These are phyloP conservation scores for Aspergillus nidulans DNA, from an alignment of 495 filamentous ascomycete species.

Conservation along the genomic window DNA sequence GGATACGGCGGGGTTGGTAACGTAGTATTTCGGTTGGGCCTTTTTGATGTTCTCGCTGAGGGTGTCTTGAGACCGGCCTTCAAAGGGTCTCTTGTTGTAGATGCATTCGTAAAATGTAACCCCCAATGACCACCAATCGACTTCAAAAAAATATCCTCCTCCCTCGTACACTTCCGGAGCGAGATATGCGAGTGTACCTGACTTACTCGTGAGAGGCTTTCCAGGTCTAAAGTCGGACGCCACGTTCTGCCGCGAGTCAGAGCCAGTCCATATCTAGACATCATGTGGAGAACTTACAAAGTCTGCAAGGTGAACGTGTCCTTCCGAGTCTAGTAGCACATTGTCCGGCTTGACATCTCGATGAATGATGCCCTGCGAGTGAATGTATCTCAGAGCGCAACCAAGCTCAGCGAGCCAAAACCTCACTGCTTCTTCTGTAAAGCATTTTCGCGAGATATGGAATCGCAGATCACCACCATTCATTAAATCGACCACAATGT, in stretches of 20 bases:
- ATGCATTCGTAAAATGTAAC: constrained; percentile 99
- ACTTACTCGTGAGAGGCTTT: constrained; percentile 89
- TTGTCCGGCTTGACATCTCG: constrained; percentile 97
- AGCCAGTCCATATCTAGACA: background rate
- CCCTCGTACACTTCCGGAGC: constrained; percentile 94
- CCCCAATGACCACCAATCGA: constrained; percentile 98
- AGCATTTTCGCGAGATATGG: constrained; percentile 96
- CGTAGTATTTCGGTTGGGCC: constrained; percentile 77
- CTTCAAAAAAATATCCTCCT: constrained; percentile 76
- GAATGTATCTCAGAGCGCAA: constrained; percentile 88
- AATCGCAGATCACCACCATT: constrained; percentile 95
- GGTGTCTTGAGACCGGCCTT: constrained; percentile 75
- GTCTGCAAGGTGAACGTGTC: constrained; percentile 95
- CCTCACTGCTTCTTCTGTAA: constrained; percentile 92
- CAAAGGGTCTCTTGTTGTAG: constrained; percentile 97
- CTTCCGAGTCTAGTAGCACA: constrained; percentile 86
- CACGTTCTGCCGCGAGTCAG: constrained; percentile 66
- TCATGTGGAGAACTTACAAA: constrained; percentile 62
- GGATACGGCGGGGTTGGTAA: constrained; percentile 85
- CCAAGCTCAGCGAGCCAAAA: constrained; percentile 96
- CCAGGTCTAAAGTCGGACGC: constrained; percentile 84
- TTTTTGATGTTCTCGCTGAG: constrained; percentile 77
- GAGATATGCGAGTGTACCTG: constrained; percentile 91
- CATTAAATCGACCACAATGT: constrained; percentile 98
- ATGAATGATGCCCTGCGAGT: constrained; percentile 89